A percentile compares a stretch with the other conserved stretches of the same genome.
phyloP scores from a whole-genome alignment of 208 protist genomes.

The Wallacemonas rigidus region DNA sequence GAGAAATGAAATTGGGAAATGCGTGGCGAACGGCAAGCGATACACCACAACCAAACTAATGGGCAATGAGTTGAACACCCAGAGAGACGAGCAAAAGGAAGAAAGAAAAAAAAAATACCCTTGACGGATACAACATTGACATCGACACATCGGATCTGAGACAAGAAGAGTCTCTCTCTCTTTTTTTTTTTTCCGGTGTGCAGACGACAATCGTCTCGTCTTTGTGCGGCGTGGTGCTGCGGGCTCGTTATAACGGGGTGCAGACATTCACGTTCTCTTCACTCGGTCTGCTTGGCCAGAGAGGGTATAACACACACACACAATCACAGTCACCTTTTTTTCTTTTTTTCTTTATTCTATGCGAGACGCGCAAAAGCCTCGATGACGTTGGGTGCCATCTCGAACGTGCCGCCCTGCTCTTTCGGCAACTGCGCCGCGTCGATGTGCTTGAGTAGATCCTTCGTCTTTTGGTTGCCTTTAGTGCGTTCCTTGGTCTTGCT shows the following conservation, averaged over 20 bases:
- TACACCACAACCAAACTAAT: too few species aligned
- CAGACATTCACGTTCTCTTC: too few species aligned
- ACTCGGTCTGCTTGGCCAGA: too few species aligned
- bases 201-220: too few species aligned
- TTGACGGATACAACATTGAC: neutral
- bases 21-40: too few species aligned
- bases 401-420: conserved; percentile 30
- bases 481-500: conserved; percentile 29
- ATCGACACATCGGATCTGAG: neutral
- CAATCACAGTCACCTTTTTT: neutral
- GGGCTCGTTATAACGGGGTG: too few species aligned
- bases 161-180: too few species aligned
- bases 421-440: conserved; percentile 19
- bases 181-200: too few species aligned
- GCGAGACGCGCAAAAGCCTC: conserved; percentile 7
- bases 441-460: conserved; percentile 34
- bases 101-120: neutral
- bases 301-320: too few species aligned
- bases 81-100: neutral
- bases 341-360: neutral
- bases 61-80: too few species aligned
- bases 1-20: too few species aligned
- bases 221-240: too few species aligned
- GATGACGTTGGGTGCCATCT: conserved; percentile 21
- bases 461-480: conserved; percentile 20